Evolutionary conservation across 345 rosid genomes (phyloP).

Genomic region (Gossypium raimondii): DNA sequence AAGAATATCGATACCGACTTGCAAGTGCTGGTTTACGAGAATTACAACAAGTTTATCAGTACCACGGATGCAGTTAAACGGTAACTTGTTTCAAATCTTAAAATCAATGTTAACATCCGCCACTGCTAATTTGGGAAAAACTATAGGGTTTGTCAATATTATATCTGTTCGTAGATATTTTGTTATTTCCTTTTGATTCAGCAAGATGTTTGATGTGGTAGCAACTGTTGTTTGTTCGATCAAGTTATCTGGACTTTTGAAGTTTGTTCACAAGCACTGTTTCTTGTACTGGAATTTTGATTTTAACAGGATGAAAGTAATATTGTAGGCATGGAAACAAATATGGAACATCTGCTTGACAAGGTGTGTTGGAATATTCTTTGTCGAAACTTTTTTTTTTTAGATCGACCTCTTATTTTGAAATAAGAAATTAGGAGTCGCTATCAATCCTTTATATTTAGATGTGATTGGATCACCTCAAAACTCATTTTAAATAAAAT

Average conservation of each 20-base stretch:
- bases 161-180: background rate
- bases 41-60: slow-evolving; percentile 91
- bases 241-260: background rate
- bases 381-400: too few relatives aligned
- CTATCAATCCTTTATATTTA: too few relatives aligned
- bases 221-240: background rate
- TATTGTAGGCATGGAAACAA: slow-evolving; percentile 93
- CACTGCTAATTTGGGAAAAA: background rate
- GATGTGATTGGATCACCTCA: too few relatives aligned
- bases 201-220: background rate
- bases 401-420: too few relatives aligned
- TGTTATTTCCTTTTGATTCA: background rate
- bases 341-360: slow-evolving; percentile 89
- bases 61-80: slow-evolving; percentile 96
- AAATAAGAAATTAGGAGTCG: too few relatives aligned
- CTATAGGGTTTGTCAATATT: background rate
- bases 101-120: background rate
- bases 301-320: slow-evolving; percentile 83
- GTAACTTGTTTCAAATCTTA: slow-evolving; percentile 31
- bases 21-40: slow-evolving; percentile 95
- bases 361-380: slow-evolving; percentile 41
- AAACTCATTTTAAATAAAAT: too few relatives aligned
- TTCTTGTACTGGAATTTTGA: slow-evolving; percentile 8
- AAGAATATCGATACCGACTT: slow-evolving; percentile 96
- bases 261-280: background rate